These are phyloP conservation scores for Phaeomoniella chlamydospora DNA, from an alignment of 2,329 filamentous ascomycete species.

Conservation along the genomic window DNA sequence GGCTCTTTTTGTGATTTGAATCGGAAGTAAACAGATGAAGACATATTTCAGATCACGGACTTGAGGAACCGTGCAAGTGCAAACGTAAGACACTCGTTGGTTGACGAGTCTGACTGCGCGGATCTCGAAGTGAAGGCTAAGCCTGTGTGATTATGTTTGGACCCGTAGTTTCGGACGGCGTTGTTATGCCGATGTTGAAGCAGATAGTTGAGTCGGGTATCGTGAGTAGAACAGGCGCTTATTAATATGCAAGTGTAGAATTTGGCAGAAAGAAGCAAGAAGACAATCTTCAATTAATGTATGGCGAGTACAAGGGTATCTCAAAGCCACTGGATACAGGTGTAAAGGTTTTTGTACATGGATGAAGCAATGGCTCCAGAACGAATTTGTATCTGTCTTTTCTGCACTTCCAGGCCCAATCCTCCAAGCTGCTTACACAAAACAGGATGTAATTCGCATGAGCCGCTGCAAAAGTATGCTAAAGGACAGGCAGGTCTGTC, in stretches of 20 bases:
- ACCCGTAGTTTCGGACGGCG: not conserved
- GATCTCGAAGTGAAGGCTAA: not conserved
- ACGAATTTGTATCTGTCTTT: not conserved
- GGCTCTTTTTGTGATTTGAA: slow-evolving; percentile 98
- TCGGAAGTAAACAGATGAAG: slow-evolving; percentile 98
- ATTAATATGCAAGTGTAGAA: not conserved
- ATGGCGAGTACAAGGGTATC: not conserved
- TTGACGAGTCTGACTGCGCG: not conserved
- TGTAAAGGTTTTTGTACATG: not conserved
- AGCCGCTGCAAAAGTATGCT: too few relatives aligned
- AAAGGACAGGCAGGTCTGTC: too few relatives aligned
- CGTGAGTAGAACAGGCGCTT: not conserved
- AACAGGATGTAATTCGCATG: too few relatives aligned
- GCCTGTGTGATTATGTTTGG: not conserved
- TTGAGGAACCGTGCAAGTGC: not conserved
- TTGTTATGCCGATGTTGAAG: not conserved
- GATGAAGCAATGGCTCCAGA: not conserved
- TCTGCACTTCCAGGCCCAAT: not conserved
- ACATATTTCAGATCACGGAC: slow-evolving; percentile 39
- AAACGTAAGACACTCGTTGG: too few relatives aligned
- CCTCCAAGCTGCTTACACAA: too few relatives aligned
- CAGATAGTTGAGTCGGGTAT: not conserved
- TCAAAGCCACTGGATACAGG: not conserved
- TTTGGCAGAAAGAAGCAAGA: not conserved
- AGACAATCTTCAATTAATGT: not conserved